These are phyloP conservation scores for Diplodia scrobiculata DNA, from an alignment of 2,329 filamentous ascomycete species.

Conservation along the genomic window DNA sequence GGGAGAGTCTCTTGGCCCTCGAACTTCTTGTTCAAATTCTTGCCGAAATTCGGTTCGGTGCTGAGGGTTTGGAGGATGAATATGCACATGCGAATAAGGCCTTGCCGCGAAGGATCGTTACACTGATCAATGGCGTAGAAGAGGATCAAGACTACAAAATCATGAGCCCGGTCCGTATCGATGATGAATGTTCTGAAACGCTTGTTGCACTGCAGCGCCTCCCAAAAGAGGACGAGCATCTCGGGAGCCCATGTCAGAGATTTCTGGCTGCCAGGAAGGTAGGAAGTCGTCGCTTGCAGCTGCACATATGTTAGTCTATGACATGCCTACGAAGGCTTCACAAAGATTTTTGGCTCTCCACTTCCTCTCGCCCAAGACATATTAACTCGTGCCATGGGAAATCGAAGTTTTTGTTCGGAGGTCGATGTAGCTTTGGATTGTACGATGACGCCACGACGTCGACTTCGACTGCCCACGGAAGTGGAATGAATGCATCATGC, in stretches of 20 bases:
- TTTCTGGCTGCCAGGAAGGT: constrained; percentile 80
- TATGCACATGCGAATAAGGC: constrained; percentile 94
- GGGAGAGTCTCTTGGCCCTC: constrained; percentile 87
- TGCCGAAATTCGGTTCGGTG: constrained; percentile 86
- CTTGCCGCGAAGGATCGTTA: constrained; percentile 82
- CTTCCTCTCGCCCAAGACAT: too few relatives aligned
- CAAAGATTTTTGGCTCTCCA: too few relatives aligned
- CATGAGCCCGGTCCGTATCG: constrained; percentile 88
- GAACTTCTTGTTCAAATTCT: constrained; percentile 85
- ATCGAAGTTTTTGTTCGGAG: too few relatives aligned
- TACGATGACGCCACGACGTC: too few relatives aligned
- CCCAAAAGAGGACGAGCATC: constrained; percentile 97
- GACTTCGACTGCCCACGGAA: too few relatives aligned
- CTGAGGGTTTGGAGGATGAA: constrained; percentile 94
- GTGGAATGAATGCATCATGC: too few relatives aligned
- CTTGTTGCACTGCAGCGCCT: constrained; percentile 95
- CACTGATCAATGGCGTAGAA: constrained; percentile 94
- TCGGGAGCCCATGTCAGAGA: constrained; percentile 86
- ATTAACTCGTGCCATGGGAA: too few relatives aligned
- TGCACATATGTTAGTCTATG: constrained; percentile 33
- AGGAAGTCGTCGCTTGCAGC: constrained; percentile 84
- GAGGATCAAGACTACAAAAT: constrained; percentile 85
- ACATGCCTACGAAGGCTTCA: too few relatives aligned
- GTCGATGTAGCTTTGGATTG: too few relatives aligned
- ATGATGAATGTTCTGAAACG: constrained; percentile 95